Conservation (phyloP, 2,329 filamentous ascomycete genomes). For the Didymellaceae sp. region DNA sequence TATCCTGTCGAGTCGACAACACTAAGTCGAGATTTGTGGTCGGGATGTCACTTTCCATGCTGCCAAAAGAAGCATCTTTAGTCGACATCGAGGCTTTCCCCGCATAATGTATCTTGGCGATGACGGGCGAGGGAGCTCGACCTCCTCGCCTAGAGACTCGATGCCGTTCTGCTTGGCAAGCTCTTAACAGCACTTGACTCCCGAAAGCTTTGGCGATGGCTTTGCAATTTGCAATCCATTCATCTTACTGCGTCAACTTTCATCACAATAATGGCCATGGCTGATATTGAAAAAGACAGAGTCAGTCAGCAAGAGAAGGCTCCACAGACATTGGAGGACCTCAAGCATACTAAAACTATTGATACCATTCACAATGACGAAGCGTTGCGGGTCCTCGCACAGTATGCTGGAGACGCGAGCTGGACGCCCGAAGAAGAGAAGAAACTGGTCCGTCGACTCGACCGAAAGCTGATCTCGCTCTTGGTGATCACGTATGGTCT, state of each 20-base stretch:
- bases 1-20: not conserved
- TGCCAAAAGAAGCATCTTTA: constrained; percentile 10
- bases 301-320: not conserved
- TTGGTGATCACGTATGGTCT: constrained; percentile 38
- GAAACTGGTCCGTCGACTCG: constrained; percentile 31
- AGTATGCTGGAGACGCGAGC: constrained; percentile 51
- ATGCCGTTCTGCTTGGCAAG: not conserved
- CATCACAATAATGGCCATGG: not conserved
- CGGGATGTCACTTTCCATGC: constrained; percentile 1
- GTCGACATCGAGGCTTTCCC: constrained; percentile 3
- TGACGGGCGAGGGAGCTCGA: not conserved
- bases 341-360: constrained; percentile 13
- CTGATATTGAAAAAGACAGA: not conserved
- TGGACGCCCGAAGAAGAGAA: constrained; percentile 55
- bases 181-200: not conserved
- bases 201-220: not conserved
- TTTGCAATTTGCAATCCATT: not conserved
- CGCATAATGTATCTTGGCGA: constrained; percentile 7
- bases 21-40: constrained; percentile 4
- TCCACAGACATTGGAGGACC: constrained; percentile 6
- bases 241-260: no score
- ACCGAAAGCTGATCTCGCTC: constrained; percentile 32
- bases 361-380: constrained; percentile 31
- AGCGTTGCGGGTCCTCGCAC: constrained; percentile 17
- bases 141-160: not conserved